A percentile compares a stretch with the other conserved stretches of the same genome.
Evolutionary conservation across 208 protist species (phyloP).

Genomic region (Leishmania guyanensis): DNA sequence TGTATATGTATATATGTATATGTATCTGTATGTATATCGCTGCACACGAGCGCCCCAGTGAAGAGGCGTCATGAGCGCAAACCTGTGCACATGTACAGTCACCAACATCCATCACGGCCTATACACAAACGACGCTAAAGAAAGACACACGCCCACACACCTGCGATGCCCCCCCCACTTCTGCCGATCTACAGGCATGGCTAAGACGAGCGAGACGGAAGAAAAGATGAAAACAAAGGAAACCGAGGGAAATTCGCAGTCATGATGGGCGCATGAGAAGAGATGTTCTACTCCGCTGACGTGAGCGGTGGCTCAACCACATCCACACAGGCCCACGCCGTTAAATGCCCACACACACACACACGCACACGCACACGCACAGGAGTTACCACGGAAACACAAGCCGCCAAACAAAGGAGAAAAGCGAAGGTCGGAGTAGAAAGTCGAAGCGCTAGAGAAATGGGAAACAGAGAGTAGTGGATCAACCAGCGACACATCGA

Average conservation of each 20-base stretch:
- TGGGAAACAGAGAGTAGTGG: not conserved
- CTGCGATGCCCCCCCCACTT: no score
- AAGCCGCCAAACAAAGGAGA: not conserved
- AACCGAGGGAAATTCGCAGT: no score
- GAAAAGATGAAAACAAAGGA: no score
- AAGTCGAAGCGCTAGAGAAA: not conserved
- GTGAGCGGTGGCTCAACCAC: not conserved
- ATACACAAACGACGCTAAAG: not conserved
- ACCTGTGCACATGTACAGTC: no score
- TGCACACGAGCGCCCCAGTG: not conserved
- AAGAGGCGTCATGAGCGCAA: not conserved
- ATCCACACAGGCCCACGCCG: not conserved
- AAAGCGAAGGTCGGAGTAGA: not conserved
- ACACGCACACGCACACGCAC: no score
- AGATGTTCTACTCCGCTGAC: no score
- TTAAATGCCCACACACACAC: not conserved
- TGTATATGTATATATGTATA: constrained; percentile 22
- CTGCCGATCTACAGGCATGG: no score
- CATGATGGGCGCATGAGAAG: no score
- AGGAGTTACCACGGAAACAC: not conserved
- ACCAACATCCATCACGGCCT: not conserved
- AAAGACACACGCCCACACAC: not conserved
- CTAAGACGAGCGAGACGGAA: no score
- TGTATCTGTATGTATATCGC: not conserved
- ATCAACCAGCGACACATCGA: not conserved